These are phyloP conservation scores for Excoecaria cochinchinensis DNA, from an alignment of 345 rosid species.

Conservation along the genomic window DNA sequence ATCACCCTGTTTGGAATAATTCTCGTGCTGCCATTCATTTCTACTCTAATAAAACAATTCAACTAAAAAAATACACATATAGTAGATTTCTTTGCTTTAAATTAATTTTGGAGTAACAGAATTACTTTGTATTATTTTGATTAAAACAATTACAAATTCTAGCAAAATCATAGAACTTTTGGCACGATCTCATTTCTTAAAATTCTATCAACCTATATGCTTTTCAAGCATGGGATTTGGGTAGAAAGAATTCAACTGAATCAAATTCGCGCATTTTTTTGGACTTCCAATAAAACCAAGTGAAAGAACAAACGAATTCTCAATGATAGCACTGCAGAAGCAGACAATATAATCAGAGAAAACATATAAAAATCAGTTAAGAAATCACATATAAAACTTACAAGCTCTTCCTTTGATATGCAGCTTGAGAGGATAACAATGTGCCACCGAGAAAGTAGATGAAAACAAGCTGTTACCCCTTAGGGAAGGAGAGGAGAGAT, in stretches of 20 bases:
- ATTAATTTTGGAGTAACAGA: too few relatives aligned
- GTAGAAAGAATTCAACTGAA: too few relatives aligned
- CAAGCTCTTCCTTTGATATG: slow-evolving; percentile 32
- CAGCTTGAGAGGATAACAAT: slow-evolving; percentile 28
- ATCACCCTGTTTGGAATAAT: not conserved
- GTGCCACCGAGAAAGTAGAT: slow-evolving; percentile 16
- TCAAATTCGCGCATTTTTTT: too few relatives aligned
- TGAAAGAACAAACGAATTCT: too few relatives aligned
- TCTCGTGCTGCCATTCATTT: not conserved
- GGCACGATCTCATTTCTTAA: too few relatives aligned
- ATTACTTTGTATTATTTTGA: too few relatives aligned
- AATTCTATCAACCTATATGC: too few relatives aligned
- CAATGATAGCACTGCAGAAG: not conserved
- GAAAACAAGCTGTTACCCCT: slow-evolving; percentile 28
- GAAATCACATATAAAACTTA: slow-evolving; percentile 26
- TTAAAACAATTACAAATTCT: too few relatives aligned
- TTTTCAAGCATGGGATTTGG: too few relatives aligned
- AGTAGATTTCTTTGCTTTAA: too few relatives aligned
- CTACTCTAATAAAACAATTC: not conserved
- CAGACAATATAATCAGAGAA: not conserved
- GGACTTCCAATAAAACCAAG: too few relatives aligned
- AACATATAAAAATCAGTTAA: not conserved
- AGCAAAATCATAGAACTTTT: too few relatives aligned
- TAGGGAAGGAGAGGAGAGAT: slow-evolving; percentile 24
- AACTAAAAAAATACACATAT: not conserved